Evolutionary conservation across 306 rosid genomes (phyloP), one percentile per base, ranked within the genome.

Genomic region (Psophocarpus tetragonolobus): DNA sequence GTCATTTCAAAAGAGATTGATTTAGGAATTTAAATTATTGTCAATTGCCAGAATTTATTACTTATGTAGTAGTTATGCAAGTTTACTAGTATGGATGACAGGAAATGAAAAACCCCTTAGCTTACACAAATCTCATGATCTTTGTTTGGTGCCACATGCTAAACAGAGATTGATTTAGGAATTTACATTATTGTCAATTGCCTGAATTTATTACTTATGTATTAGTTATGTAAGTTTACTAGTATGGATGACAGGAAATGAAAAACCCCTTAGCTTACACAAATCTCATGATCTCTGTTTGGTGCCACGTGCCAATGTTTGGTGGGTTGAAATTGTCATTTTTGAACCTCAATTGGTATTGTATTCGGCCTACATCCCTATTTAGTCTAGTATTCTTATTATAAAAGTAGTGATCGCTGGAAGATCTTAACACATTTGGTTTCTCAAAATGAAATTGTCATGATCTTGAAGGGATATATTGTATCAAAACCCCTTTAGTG

Each of bases 401-500:
- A 50, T 41, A 36, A 56, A 24, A 18, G 61, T 66, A 32, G 64
- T 26, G 71, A 50, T 21, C 12, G n/a, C 50, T 11, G 41, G 53
- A 61, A 60, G 36, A 68, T 57, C 20, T 29, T 67, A 18, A 36
- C 26, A 18, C 27, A 5, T 67, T 60, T 47, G 67, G 57, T 82
- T 76, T 71, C 38, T 60, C 33, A 15, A 74, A 50, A 56, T 68
- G 57, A 69, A 20, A 66, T 54, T 82, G 75, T 41, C 67, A 11
- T 82, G 65, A 76, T 41, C 67, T n/a, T 82, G 65, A 76, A 63
- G 70, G 68, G 12, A 39, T 48, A 14, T 61, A 69, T 35, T 44
- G 8, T 21, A 13, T 63, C 14, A 14, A 23, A 73, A 61, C 45
- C 54, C 53, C 23, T 48, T n/a, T 50, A 10, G 57, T 47, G 15